phyloP scores from a whole-genome alignment of 148 eudicot genomes.

The Heliosperma pusillum region DNA sequence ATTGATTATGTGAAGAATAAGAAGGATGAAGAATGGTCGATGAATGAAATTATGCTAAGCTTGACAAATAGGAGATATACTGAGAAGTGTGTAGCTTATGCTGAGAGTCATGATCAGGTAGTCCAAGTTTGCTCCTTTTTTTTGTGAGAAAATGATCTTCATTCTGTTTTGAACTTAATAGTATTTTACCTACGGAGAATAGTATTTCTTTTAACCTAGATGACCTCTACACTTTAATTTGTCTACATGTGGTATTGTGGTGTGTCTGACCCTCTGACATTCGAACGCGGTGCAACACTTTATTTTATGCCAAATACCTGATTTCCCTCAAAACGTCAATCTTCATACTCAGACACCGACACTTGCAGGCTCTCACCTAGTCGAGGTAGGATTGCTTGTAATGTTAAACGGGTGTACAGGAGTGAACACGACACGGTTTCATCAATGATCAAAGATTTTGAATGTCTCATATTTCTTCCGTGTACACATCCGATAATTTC shows the following conservation, averaged over 20 bases:
- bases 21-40: constrained; percentile 72
- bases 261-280: background rate
- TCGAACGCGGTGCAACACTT: background rate
- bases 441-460: background rate
- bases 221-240: background rate
- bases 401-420: background rate
- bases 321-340: background rate
- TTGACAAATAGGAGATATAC: constrained; percentile 92
- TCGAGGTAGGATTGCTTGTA: background rate
- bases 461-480: background rate
- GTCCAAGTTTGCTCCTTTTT: constrained; percentile 27
- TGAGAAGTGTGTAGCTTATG: constrained; percentile 93
- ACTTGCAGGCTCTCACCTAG: background rate
- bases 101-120: constrained; percentile 98
- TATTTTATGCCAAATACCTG: background rate
- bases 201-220: background rate
- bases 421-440: background rate
- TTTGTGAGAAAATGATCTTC: background rate
- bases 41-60: constrained; percentile 69
- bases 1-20: constrained; percentile 90
- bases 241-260: background rate
- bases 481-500: background rate
- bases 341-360: background rate
- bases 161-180: constrained; percentile 5
- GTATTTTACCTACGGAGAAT: background rate